Percentiles rank a stretch among this genome's conserved stretches.
Evolutionary conservation across 108 stramenopile genomes (phyloP).

Genomic region (Aurantiochytrium sp.): DNA sequence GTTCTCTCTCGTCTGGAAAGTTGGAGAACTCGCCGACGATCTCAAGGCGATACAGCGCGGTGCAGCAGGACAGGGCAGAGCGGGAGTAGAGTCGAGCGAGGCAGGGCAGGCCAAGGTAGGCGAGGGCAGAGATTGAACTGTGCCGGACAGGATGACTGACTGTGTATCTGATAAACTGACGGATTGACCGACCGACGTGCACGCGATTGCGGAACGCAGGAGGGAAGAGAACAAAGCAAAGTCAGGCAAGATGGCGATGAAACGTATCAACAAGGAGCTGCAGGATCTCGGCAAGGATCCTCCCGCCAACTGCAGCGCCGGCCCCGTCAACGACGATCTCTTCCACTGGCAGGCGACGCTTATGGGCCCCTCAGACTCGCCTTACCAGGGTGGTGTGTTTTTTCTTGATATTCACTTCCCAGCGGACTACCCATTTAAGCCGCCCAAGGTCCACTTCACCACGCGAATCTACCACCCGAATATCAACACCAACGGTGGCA

Average conservation of each 20-base stretch:
- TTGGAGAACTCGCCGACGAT: too few species aligned
- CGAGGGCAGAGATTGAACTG: too few species aligned
- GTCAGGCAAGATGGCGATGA: constrained; percentile 4
- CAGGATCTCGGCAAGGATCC: constrained; percentile 95
- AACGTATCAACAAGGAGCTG: constrained; percentile 75
- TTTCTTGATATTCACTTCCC: constrained; percentile 94
- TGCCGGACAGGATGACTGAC: too few species aligned
- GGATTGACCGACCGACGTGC: too few species aligned
- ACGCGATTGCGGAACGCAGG: not conserved
- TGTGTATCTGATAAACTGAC: too few species aligned
- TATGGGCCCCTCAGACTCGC: constrained; percentile 94
- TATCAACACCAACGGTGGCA: constrained; percentile 96
- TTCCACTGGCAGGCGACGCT: constrained; percentile 97
- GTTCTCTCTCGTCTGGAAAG: too few species aligned
- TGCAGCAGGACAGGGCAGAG: too few species aligned
- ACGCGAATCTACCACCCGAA: constrained; percentile 97
- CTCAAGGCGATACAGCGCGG: too few species aligned
- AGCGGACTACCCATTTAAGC: constrained; percentile 92
- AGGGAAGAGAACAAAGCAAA: not conserved
- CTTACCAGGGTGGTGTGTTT: constrained; percentile 91
- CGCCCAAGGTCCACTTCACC: constrained; percentile 91
- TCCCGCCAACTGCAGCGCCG: constrained; percentile 97
- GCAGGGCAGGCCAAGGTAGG: too few species aligned
- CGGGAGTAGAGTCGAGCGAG: too few species aligned
- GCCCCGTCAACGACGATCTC: constrained; percentile 95